Base-by-base conservation (phyloP, 768 basidiomycete species). In the Rhizopogon sp. region DNA sequence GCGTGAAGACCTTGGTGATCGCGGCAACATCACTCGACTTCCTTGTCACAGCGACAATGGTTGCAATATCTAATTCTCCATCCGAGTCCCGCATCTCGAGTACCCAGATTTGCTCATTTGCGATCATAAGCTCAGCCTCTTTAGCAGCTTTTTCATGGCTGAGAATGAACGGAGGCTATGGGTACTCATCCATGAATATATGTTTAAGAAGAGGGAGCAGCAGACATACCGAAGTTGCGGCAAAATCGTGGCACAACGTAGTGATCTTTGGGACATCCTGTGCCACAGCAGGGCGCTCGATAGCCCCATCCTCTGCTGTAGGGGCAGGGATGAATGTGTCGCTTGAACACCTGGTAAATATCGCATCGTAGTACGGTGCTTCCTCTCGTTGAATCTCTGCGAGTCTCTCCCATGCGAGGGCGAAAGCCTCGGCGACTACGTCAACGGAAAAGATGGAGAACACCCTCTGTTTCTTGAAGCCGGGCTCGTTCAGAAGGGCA, bases 381-480 rank as follows among this genome's bases (percentile, higher is more conserved):
- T 66, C 61, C 54, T 73, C 72, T 42, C 73, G 56, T 25, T 59
- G 59, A 54, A 73, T 66, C 41, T 73, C 73, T 1, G 77, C 76
- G 13, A 75, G 58, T 39, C 60, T 59, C n/a, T 76, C 59, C 81
- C 82, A 83, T 31, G 58, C 58, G 46, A 64, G 66, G 40, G 73
- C 62, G 56, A 83, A 83, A 6, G 72, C 54, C 59, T 70, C 73
- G 52, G 75, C 72, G 16, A 81, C 67, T 9, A 58, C 39, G 0
- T 50, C 31, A 78, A 62, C 66, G 2, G 84, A 80, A 60, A 88
- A 90, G 8, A 88, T 74, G 2, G 88, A 87, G 66, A 84, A 90
- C 0, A 86, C 73, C 14, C 86, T 74, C 35, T 39, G 33, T 35
- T 16, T 68, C 69, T 72, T 16, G 68, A 46, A 9, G 69, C 20